Evolutionary conservation across 306 rosid species (phyloP).

Genomic region (apple (Malus domestica)): ASM211411v1 NC_041803.1:40873001-40873500

Average conservation of each 20-base stretch:
- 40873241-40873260: conserved; percentile 51
- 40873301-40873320: conserved; percentile 48
- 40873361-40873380: conserved; percentile 34
- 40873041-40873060: neutral
- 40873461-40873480: too few relatives aligned
- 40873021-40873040: neutral
- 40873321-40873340: conserved; percentile 15
- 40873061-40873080: neutral
- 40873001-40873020: conserved; percentile 23
- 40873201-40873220: conserved; percentile 16
- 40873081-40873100: neutral
- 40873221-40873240: conserved; percentile 32
- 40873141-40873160: conserved; percentile 38
- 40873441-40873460: neutral
- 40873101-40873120: conserved; percentile 14
- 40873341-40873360: conserved; percentile 28
- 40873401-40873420: neutral
- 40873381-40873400: neutral
- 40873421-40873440: neutral
- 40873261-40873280: conserved; percentile 40
- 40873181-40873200: conserved; percentile 61
- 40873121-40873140: conserved; percentile 17
- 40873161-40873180: conserved; percentile 76
- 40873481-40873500: too few relatives aligned
- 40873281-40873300: conserved; percentile 52